Conservation (phyloP, 805 yeast species). For the Yarrowia deformans region DNA sequence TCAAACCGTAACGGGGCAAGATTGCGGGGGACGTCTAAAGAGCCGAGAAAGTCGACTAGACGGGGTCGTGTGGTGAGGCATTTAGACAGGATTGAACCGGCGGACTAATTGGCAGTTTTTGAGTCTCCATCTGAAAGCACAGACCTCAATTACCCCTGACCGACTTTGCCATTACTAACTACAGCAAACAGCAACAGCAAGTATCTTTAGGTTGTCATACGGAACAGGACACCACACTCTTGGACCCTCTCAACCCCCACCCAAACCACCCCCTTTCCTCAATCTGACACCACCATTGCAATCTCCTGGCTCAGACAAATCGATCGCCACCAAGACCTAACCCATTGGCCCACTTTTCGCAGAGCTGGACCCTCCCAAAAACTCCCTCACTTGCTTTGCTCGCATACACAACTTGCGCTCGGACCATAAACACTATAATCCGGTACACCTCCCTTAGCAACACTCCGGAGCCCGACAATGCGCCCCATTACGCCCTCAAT, state of each 20-base stretch:
- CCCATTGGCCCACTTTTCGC: constrained; percentile 2
- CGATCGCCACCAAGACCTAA: no score
- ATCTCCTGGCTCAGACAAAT: background rate
- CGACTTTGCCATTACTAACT: no score
- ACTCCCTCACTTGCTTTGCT: constrained; percentile 6
- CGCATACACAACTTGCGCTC: background rate
- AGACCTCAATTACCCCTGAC: no score
- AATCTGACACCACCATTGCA: background rate
- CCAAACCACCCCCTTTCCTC: background rate
- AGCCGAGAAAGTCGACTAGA: background rate
- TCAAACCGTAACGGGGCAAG: background rate
- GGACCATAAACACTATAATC: background rate
- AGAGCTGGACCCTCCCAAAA: background rate
- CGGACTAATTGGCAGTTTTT: no score
- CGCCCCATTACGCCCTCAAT: no score
- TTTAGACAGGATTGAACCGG: background rate
- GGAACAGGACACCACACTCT: no score
- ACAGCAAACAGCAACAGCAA: no score
- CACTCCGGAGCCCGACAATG: background rate
- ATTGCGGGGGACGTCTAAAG: background rate
- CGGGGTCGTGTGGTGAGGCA: background rate
- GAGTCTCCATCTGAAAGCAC: no score
- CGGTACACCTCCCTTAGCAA: background rate
- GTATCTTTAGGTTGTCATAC: no score
- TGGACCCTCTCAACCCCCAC: no score